Evolutionary conservation across 441 rosid species (phyloP), one percentile per base, ranked within the genome.

Genomic region (Iberis amara): DNA sequence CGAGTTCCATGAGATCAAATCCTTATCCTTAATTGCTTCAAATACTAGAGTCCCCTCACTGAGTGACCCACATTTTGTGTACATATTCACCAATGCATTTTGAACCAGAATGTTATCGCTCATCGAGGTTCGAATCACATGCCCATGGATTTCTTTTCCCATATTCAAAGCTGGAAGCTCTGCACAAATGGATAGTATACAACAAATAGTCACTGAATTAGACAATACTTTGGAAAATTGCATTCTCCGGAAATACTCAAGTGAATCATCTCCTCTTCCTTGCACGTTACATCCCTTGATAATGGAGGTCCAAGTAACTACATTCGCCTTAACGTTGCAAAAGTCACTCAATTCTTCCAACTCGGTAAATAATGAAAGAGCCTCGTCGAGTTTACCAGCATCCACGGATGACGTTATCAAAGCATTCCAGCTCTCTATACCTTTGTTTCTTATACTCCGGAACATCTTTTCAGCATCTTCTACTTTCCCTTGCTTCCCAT

Each of bases 31-130:
- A 6, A 79, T 76, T 46, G 64, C 65, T 63, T 73, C 76, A 62
- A 86, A 86, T 10, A 81, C 69, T 9, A 37, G 14, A 61, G 11
- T 39, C 27, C 91, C 95, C 53, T 72, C 72, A 39, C 41, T 32
- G 32, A 81, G 68, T 46, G 70, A 66, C 61, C 89, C 95, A 55
- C 85, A 81, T 59, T 71, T 83, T 45, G 75, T 69, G 68, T 86
- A 86, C 95, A 81, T 79, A 31, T 74, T 80, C 49, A 83, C 76
- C 75, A 86, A 74, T 11, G 83, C 75, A 40, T 86, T 86, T 53
- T 67, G 74, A 38, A 86, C 89, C 44, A 78, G 61, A 65, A 78
- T 68, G 70, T 72, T 78, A 30, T 42, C 31, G 35, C 72, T 52
- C 78, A 79, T 73, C 14, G 47, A 66, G 8, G 75, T 71, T 66